Evolutionary conservation across 78 protist species (phyloP), one percentile per base, ranked within the genome.

Genomic region (Cavenderia fasciculata): DNA sequence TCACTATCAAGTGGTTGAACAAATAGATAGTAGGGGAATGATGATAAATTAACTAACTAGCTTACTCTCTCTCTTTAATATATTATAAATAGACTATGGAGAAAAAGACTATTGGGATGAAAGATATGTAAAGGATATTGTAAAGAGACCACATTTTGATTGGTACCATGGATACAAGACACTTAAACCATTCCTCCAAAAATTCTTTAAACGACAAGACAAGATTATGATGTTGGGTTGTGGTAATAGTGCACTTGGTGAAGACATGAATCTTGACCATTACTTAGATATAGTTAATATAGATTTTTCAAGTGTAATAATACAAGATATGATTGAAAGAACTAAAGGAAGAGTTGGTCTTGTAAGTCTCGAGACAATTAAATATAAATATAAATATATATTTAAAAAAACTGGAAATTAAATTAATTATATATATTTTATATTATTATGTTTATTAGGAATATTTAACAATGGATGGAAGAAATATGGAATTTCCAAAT

Each of bases 61-160:
- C n/a, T n/a, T n/a, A n/a, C n/a, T n/a, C n/a, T n/a, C n/a, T n/a
- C n/a, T n/a, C n/a, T n/a, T n/a, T n/a, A n/a, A n/a, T n/a, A n/a
- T n/a, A n/a, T n/a, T n/a, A n/a, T n/a, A n/a, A 72, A 56, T 38
- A 65, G 86, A 87, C 14, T 87, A 74, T 74, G 93, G 93, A 47
- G 74, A 62, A 44, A 66, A n/a, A 62, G 87, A 71, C 19, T 87
- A 87, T 87, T 87, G 93, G 93, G 86, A 87, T 38, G 31, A 73
- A 12, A 68, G 93, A 87, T 87, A 87, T 71, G 54, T 23, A 38
- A 51, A 59, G 11, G 69, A 68, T 16, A 79, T 65, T 52, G 79
- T 40, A 18, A 41, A 8, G 3, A 85, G 77, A 73, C 40, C 49
- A 18, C 69, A 71, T 40, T 87, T 87, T 47, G 93, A 87, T 69